Percentiles rank a stretch among this genome's conserved stretches.
Evolutionary conservation across 345 rosid genomes (phyloP).

Genomic region (Abelmoschus esculentus): DNA sequence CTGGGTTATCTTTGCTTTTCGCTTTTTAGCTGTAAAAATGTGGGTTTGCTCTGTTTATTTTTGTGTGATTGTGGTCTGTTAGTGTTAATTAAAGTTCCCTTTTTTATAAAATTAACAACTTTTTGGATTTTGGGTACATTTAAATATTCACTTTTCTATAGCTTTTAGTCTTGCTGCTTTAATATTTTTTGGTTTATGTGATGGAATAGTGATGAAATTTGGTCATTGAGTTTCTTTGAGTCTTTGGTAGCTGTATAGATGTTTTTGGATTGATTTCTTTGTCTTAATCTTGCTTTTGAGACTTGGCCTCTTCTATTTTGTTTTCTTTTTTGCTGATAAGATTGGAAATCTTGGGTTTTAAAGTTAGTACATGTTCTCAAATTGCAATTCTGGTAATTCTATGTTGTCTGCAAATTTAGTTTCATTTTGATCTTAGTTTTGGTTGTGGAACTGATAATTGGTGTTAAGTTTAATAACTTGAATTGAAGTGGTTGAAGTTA

Average conservation of each 20-base stretch:
- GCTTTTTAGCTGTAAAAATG: neutral
- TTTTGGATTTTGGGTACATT: neutral
- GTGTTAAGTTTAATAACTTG: neutral
- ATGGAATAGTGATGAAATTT: neutral
- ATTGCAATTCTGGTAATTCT: neutral
- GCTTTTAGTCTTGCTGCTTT: neutral
- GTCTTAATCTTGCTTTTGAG: neutral
- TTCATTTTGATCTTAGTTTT: neutral
- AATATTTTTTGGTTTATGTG: too few relatives aligned
- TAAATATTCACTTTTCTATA: neutral
- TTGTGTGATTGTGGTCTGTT: neutral
- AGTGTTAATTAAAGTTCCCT: neutral
- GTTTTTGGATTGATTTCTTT: too few relatives aligned
- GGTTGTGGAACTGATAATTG: neutral
- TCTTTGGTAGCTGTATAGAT: neutral
- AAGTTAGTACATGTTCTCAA: too few relatives aligned
- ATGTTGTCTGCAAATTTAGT: neutral
- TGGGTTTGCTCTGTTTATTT: neutral
- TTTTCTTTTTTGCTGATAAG: neutral
- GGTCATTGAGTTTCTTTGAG: neutral
- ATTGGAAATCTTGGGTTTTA: neutral
- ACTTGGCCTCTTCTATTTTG: neutral
- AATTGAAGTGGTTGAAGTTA: neutral
- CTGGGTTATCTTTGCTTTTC: neutral
- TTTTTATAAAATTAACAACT: neutral